These are phyloP conservation scores for Salix koriyanagi DNA, from an alignment of 345 rosid genomes.

Conservation along the genomic window DNA sequence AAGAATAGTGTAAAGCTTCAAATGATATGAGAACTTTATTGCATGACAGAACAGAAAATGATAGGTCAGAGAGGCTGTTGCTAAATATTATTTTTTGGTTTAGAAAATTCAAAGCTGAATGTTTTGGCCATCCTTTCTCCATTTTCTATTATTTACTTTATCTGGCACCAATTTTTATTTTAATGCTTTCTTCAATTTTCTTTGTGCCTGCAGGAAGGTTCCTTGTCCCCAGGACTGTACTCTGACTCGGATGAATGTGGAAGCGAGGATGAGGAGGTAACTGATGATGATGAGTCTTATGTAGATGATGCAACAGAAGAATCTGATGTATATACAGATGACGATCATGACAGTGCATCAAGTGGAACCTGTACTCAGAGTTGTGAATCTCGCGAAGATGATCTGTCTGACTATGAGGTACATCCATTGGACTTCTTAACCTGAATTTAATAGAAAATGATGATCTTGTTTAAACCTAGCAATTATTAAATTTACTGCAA, in stretches of 20 bases:
- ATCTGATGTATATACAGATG: constrained; percentile 54
- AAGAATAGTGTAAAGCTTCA: neutral
- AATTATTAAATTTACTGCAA: neutral
- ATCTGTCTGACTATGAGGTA: constrained; percentile 45
- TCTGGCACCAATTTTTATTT: neutral
- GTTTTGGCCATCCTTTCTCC: neutral
- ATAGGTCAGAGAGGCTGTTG: neutral
- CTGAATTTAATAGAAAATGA: neutral
- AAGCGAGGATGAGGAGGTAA: constrained; percentile 75
- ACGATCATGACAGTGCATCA: constrained; percentile 47
- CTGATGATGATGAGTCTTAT: constrained; percentile 77
- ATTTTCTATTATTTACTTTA: neutral
- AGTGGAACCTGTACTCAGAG: constrained; percentile 44
- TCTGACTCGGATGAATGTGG: constrained; percentile 78
- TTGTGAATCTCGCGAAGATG: constrained; percentile 38
- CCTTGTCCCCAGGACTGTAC: constrained; percentile 66
- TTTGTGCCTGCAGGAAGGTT: constrained; percentile 65
- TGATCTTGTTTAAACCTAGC: neutral
- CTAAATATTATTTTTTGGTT: neutral
- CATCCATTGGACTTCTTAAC: constrained; percentile 18
- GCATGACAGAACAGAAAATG: neutral
- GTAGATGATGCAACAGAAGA: constrained; percentile 46
- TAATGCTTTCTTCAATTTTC: constrained; percentile 16
- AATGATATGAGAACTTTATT: neutral
- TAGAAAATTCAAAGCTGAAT: neutral